Base-by-base conservation (phyloP, 2,329 filamentous ascomycete genomes). In the Rhinocladiella similis region DNA sequence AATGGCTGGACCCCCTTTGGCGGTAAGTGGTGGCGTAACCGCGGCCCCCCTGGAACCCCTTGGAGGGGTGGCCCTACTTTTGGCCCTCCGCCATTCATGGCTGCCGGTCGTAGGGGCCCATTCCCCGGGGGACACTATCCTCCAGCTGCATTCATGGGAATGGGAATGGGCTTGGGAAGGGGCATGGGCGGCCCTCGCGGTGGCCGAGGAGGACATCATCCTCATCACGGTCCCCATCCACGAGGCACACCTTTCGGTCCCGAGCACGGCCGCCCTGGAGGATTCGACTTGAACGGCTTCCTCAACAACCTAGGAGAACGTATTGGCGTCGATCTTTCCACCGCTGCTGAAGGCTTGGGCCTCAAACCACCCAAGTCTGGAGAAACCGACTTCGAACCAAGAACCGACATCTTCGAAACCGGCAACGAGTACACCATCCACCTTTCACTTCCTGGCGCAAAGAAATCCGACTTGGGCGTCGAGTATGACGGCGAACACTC, bases 391-490 rank as follows among this genome's bases (percentile, higher is more conserved):
- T 76, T 76, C 56, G 64, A 67, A 12, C 74, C 73, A 19, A 62
- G 63, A 13, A 69, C 68, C 29, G 90, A 95, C 69, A 75, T 92
- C 62, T 94, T 93, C 77, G 83, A 87, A 69, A 88, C 86, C 4
- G 73, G 83, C 5, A 73, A 75, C 29, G 73, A 83, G 13, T 91
- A 85, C 69, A 76, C 91, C 42, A 74, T 94, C 7, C 89, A 94
- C 70, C 68, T 84, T 47, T 86, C 89, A 1, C 79, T 95, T 0
- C 89, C 91, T 0, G 90, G 90, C 22, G 89, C 87, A 1, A 86
- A 86, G 74, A 92, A 91, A 73, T 82, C 90, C 66, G 89, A 94
- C 66, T 77, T 94, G 5, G 87, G 82, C 55, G 83, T 94, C 45
- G 86, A 86, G 70, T 95, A 88, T 83, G 84, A 93, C 63, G 79